Conservation (phyloP, 2,329 filamentous ascomycete genomes). For the Talaromyces amestolkiae region DNA sequence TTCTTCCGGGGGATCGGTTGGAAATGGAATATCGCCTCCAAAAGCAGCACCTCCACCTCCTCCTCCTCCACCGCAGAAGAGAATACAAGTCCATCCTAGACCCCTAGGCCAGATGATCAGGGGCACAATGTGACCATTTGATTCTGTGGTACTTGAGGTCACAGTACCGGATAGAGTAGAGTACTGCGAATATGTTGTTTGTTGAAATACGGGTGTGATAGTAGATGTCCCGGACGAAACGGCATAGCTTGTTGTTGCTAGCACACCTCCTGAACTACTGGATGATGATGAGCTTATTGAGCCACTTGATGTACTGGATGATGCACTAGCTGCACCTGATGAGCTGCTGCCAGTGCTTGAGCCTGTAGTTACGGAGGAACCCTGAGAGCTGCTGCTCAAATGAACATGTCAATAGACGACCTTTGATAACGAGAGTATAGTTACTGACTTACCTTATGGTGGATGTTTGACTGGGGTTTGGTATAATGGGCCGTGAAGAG, state of each 20-base stretch:
- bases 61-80: neutral
- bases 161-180: neutral
- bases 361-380: neutral
- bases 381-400: neutral
- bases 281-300: neutral
- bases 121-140: neutral
- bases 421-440: neutral
- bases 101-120: neutral
- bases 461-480: neutral
- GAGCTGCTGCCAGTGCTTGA: neutral
- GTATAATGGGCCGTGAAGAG: neutral
- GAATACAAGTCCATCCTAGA: neutral
- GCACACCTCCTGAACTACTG: neutral
- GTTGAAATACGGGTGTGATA: neutral
- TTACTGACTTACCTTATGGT: neutral
- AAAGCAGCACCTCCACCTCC: neutral
- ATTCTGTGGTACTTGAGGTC: neutral
- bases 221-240: neutral
- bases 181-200: neutral
- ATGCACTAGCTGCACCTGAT: neutral
- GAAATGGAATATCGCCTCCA: neutral
- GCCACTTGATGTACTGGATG: neutral
- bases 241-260: neutral
- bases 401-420: neutral
- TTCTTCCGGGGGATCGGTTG: neutral